These are phyloP conservation scores for Aspergillus amoenus DNA, from an alignment of 2,329 filamentous ascomycete species.

Conservation along the genomic window DNA sequence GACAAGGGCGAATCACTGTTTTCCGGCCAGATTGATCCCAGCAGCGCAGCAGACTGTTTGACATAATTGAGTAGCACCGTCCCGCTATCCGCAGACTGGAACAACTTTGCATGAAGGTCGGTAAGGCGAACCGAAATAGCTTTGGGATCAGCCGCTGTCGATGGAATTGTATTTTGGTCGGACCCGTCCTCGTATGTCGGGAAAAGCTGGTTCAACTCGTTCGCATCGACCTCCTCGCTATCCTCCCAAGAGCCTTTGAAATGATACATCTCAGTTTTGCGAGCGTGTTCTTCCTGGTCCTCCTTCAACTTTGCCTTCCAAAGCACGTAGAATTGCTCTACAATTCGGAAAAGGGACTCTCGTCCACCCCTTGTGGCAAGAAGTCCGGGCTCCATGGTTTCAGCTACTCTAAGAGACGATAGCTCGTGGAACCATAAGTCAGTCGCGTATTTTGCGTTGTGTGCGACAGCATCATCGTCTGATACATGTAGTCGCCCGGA, in stretches of 20 bases:
- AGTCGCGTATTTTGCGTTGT: constrained; percentile 26
- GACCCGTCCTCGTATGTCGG: constrained; percentile 67
- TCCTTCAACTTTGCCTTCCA: constrained; percentile 77
- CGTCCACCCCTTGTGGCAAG: constrained; percentile 46
- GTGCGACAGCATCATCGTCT: not conserved
- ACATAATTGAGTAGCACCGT: constrained; percentile 34
- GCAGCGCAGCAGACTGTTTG: constrained; percentile 32
- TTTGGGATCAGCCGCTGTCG: constrained; percentile 44
- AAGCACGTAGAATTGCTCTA: constrained; percentile 72
- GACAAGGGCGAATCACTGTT: constrained; percentile 21
- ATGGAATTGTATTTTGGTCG: constrained; percentile 34
- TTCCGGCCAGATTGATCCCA: constrained; percentile 35
- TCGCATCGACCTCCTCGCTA: constrained; percentile 69
- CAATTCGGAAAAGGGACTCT: constrained; percentile 61
- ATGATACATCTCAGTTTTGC: constrained; percentile 74
- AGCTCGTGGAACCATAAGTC: constrained; percentile 40
- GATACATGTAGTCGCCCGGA: constrained; percentile 22
- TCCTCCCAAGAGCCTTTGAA: constrained; percentile 78
- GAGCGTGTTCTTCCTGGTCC: constrained; percentile 73
- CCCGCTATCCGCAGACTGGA: constrained; percentile 30
- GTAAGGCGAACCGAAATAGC: constrained; percentile 63
- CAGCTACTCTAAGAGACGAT: constrained; percentile 34
- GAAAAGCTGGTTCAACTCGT: constrained; percentile 78
- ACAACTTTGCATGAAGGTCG: constrained; percentile 55
- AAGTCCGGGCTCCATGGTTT: constrained; percentile 34